These are phyloP conservation scores for Aristolochia californica DNA, from an alignment of 164 flowering plant genomes.

Conservation along the genomic window DNA sequence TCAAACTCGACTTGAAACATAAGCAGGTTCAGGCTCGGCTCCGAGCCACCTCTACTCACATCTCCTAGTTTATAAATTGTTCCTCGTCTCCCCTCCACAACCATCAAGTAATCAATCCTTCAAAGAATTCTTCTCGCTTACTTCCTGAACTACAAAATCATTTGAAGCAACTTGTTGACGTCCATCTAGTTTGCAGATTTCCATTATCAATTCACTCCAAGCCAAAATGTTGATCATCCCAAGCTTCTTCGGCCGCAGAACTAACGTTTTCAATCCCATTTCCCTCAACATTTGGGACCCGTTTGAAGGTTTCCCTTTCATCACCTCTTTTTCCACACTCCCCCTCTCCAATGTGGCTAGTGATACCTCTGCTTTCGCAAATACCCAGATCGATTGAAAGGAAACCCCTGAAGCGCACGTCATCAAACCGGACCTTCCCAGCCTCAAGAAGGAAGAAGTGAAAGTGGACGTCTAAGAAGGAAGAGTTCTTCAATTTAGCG, in stretches of 20 bases:
- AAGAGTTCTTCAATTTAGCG: background rate
- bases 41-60: too few relatives aligned
- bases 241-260: background rate
- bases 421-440: slow-evolving; percentile 1
- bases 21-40: too few relatives aligned
- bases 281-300: slow-evolving; percentile 7
- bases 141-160: too few relatives aligned
- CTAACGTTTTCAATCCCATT: slow-evolving; percentile 7
- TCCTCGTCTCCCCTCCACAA: too few relatives aligned
- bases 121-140: too few relatives aligned
- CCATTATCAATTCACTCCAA: too few relatives aligned
- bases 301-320: slow-evolving; percentile 5
- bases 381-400: slow-evolving; percentile 20
- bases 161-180: too few relatives aligned
- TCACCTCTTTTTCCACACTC: background rate
- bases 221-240: slow-evolving; percentile 8
- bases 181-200: too few relatives aligned
- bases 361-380: slow-evolving; percentile 12
- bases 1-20: too few relatives aligned
- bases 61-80: too few relatives aligned
- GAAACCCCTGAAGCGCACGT: slow-evolving; percentile 2
- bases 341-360: background rate
- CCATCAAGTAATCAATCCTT: too few relatives aligned
- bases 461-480: background rate
- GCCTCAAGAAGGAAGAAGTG: slow-evolving; percentile 3